phyloP scores from a whole-genome alignment of 768 basidiomycete genomes.

The Megacollybia marginata region DNA sequence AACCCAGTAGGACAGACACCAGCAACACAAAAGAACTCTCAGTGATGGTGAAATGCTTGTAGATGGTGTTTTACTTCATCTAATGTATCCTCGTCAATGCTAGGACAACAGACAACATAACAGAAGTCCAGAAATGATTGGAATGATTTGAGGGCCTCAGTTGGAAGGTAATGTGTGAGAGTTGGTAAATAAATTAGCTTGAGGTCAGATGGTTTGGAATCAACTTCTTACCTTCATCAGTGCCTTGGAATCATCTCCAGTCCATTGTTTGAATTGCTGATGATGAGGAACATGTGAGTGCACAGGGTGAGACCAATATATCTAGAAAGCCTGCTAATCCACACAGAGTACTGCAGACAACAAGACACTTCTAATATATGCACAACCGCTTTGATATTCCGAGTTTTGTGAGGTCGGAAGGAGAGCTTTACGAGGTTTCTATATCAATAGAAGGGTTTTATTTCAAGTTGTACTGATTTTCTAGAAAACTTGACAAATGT shows the following conservation, averaged over 20 bases:
- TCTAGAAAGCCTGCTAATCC: too few species aligned
- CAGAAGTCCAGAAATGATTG: conserved; percentile 18
- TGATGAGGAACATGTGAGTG: too few species aligned
- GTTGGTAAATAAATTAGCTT: conserved; percentile 14
- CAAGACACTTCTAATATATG: too few species aligned
- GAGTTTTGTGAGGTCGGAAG: too few species aligned
- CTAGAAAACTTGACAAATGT: too few species aligned
- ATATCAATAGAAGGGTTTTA: too few species aligned
- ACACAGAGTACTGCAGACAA: too few species aligned
- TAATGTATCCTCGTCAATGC: conserved; percentile 7
- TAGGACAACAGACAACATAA: conserved; percentile 11
- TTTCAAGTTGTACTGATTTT: too few species aligned
- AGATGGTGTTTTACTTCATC: conserved; percentile 5
- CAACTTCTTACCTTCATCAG: conserved; percentile 14
- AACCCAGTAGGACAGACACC: conserved; percentile 5
- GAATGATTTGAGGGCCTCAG: conserved; percentile 10
- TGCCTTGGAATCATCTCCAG: conserved; percentile 14
- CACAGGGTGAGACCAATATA: too few species aligned
- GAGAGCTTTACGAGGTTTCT: too few species aligned
- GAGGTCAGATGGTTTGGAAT: neutral
- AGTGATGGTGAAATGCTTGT: conserved; percentile 5
- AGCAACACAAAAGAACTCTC: conserved; percentile 6
- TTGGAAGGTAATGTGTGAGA: conserved; percentile 14
- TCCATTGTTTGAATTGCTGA: conserved; percentile 12
- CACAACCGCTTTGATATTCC: too few species aligned